Percentiles rank a stretch among this genome's conserved stretches.
Evolutionary conservation across 495 filamentous ascomycete genomes (phyloP).

Genomic region (Echria macrotheca): DNA sequence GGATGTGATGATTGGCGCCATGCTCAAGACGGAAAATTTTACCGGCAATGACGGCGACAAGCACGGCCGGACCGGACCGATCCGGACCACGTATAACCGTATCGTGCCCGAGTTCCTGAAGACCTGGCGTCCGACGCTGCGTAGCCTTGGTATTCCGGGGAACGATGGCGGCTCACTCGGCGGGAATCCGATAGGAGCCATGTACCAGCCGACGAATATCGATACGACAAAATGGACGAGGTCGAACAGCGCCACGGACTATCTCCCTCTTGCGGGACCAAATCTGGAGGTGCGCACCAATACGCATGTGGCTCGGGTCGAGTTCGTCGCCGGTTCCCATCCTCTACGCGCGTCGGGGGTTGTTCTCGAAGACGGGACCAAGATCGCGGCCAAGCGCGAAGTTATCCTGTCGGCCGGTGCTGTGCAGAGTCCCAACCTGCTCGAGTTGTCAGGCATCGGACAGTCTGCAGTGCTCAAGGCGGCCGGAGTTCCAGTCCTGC

Average conservation of each 20-base stretch:
- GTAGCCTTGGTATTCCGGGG: slow-evolving; percentile 23
- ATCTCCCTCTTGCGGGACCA: slow-evolving; percentile 18
- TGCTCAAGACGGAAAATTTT: slow-evolving; percentile 35
- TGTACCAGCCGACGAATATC: slow-evolving; percentile 36
- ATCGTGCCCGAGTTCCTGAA: slow-evolving; percentile 24
- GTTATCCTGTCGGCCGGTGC: slow-evolving; percentile 53
- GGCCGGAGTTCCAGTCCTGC: slow-evolving; percentile 32
- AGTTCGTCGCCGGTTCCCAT: slow-evolving; percentile 10
- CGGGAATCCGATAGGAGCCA: slow-evolving; percentile 34
- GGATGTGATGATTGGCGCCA: slow-evolving; percentile 34
- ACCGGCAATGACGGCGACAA: slow-evolving; percentile 14
- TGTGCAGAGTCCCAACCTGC: slow-evolving; percentile 45
- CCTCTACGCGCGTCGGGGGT: slow-evolving; percentile 23
- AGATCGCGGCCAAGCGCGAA: slow-evolving; percentile 39
- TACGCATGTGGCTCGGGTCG: slow-evolving; percentile 18
- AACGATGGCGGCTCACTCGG: slow-evolving; percentile 32
- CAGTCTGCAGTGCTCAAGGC: slow-evolving; percentile 28
- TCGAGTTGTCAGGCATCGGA: slow-evolving; percentile 56
- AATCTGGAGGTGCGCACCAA: slow-evolving; percentile 22
- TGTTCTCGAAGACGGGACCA: slow-evolving; percentile 21
- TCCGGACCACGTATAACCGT: slow-evolving; percentile 31
- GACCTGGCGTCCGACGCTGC: slow-evolving; percentile 27
- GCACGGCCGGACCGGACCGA: slow-evolving; percentile 22
- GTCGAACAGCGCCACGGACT: slow-evolving; percentile 32
- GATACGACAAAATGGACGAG: slow-evolving; percentile 29